Evolutionary conservation across 148 eudicot genomes (phyloP).

Genomic region (Rhododendron kiyosumense): DNA sequence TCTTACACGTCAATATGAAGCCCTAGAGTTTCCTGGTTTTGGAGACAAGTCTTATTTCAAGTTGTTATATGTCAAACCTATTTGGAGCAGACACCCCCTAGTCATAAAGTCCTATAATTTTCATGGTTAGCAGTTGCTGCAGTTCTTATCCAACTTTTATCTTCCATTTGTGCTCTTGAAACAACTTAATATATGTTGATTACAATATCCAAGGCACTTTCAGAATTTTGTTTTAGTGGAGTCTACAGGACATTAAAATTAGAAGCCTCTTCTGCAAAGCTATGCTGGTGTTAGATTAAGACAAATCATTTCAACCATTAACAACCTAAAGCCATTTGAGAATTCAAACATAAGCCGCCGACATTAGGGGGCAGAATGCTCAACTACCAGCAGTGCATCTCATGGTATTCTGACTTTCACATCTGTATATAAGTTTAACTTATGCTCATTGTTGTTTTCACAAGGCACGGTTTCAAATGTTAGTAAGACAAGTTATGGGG

Average conservation of each 20-base stretch:
- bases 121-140: not conserved
- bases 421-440: not conserved
- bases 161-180: not conserved
- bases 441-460: not conserved
- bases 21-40: not conserved
- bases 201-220: not conserved
- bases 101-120: not conserved
- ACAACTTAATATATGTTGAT: not conserved
- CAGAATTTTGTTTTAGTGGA: not conserved
- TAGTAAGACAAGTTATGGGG: not conserved
- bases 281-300: not conserved
- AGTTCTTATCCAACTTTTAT: not conserved
- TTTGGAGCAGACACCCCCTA: not conserved
- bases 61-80: not conserved
- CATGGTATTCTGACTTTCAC: not conserved
- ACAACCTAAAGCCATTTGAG: not conserved
- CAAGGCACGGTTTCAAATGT: too few relatives aligned
- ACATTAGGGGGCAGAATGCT: not conserved
- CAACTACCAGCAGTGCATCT: not conserved
- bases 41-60: not conserved
- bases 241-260: not conserved
- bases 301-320: not conserved
- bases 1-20: not conserved
- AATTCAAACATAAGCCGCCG: not conserved
- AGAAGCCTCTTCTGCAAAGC: not conserved